These are phyloP conservation scores for Gnomoniopsis smithogilvyi DNA, from an alignment of 2,329 filamentous ascomycete species.

Conservation along the genomic window DNA sequence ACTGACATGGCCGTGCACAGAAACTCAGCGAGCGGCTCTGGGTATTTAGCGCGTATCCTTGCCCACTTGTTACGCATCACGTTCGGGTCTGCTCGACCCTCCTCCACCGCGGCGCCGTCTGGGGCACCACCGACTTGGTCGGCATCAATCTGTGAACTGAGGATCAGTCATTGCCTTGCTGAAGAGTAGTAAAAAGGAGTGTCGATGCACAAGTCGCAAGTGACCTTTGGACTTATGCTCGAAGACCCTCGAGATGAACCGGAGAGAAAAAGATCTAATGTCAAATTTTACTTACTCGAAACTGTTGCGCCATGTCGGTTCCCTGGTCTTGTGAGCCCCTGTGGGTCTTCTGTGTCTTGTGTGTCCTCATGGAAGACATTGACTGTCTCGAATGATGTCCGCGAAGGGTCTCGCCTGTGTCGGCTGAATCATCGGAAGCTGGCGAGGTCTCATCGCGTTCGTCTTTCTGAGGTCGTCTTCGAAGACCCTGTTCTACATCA, in stretches of 20 bases:
- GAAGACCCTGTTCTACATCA: slow-evolving; percentile 12
- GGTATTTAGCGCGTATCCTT: slow-evolving; percentile 25
- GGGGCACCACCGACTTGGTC: slow-evolving; percentile 22
- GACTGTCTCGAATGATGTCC: background rate
- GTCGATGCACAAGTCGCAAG: too few relatives aligned
- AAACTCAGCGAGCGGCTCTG: slow-evolving; percentile 27
- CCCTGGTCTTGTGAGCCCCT: slow-evolving; percentile 16
- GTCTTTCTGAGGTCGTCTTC: background rate
- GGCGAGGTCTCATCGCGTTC: background rate
- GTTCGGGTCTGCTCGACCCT: slow-evolving; percentile 21
- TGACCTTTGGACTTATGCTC: too few relatives aligned
- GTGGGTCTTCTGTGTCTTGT: slow-evolving; percentile 3
- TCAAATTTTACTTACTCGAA: slow-evolving; percentile 2
- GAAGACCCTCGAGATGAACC: too few relatives aligned
- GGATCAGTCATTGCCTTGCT: too few relatives aligned
- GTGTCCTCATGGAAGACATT: background rate
- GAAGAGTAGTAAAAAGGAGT: too few relatives aligned
- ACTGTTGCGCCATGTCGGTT: slow-evolving; percentile 18
- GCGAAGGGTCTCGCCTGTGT: background rate
- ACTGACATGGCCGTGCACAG: slow-evolving; percentile 24
- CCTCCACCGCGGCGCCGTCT: slow-evolving; percentile 20
- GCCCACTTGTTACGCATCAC: slow-evolving; percentile 28
- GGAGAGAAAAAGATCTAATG: too few relatives aligned
- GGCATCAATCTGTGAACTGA: slow-evolving; percentile 19
- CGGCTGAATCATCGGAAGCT: background rate